A percentile compares a stretch with the other conserved stretches of the same genome.
Evolutionary conservation across 768 basidiomycete genomes (phyloP).

Genomic region (Neoboletus magnificus): DNA sequence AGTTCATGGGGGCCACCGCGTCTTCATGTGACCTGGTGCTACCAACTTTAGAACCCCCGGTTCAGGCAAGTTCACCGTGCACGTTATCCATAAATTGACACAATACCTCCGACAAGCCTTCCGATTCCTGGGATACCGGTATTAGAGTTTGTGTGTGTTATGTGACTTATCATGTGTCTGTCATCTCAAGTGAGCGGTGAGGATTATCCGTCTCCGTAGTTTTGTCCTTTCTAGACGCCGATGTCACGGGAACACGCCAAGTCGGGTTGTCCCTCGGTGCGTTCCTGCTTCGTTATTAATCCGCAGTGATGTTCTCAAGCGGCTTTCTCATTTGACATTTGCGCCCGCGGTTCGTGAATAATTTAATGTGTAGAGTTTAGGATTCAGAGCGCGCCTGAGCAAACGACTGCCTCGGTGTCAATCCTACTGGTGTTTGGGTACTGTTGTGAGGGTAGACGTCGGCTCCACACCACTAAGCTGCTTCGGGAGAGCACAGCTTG

Average conservation of each 20-base stretch:
- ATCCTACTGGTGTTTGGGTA: background rate
- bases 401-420: background rate
- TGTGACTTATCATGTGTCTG: conserved; percentile 2
- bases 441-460: background rate
- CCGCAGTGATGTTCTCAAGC: background rate
- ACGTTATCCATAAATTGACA: background rate
- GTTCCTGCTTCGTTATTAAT: background rate
- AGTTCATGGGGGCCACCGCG: background rate
- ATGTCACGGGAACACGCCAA: background rate
- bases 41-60: background rate
- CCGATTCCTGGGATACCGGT: background rate
- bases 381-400: background rate
- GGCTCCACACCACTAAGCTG: background rate
- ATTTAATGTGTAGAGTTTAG: background rate
- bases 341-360: background rate
- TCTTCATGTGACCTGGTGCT: background rate
- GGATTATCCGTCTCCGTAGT: background rate
- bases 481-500: background rate
- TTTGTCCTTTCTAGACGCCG: background rate
- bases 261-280: background rate
- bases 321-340: background rate
- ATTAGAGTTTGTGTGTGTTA: background rate
- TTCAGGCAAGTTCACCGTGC: background rate
- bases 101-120: background rate
- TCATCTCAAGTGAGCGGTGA: conserved; percentile 6